Evolutionary conservation across 1,284 basidiomycete genomes (phyloP).

Genomic region (Cutaneotrichosporon dermatis): DNA sequence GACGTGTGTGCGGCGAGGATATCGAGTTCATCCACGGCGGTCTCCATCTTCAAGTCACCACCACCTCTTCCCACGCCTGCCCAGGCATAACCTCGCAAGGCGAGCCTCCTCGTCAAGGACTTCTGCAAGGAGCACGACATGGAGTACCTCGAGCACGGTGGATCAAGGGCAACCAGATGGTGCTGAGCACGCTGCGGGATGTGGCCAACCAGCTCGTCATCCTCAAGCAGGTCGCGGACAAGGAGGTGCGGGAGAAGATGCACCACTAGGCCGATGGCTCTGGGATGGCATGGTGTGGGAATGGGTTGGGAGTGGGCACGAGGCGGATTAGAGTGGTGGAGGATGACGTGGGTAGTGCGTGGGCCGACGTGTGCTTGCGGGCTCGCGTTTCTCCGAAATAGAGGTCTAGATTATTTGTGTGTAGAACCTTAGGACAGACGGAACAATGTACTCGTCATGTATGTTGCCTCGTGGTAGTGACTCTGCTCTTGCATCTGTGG

Average conservation of each 20-base stretch:
- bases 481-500: too few relatives aligned
- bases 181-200: slow-evolving; percentile 44
- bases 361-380: too few relatives aligned
- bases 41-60: slow-evolving; percentile 95
- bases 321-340: too few relatives aligned
- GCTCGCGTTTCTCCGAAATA: not conserved
- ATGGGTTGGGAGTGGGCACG: too few relatives aligned
- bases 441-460: not conserved
- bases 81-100: slow-evolving; percentile 81
- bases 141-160: slow-evolving; percentile 86
- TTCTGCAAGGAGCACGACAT: slow-evolving; percentile 79
- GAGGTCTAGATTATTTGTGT: not conserved
- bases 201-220: slow-evolving; percentile 48
- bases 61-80: slow-evolving; percentile 92
- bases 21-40: slow-evolving; percentile 89
- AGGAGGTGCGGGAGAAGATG: slow-evolving; percentile 37
- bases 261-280: not conserved
- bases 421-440: not conserved
- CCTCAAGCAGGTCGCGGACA: slow-evolving; percentile 47
- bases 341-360: too few relatives aligned
- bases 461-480: too few relatives aligned
- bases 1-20: slow-evolving; percentile 84
- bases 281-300: too few relatives aligned
- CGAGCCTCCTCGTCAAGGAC: slow-evolving; percentile 74
- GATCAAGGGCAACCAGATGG: slow-evolving; percentile 58